Percentiles rank a stretch among this genome's conserved stretches.
phyloP scores from a whole-genome alignment of 2,329 filamentous ascomycete species.

The Beauveria brongniartii region DNA sequence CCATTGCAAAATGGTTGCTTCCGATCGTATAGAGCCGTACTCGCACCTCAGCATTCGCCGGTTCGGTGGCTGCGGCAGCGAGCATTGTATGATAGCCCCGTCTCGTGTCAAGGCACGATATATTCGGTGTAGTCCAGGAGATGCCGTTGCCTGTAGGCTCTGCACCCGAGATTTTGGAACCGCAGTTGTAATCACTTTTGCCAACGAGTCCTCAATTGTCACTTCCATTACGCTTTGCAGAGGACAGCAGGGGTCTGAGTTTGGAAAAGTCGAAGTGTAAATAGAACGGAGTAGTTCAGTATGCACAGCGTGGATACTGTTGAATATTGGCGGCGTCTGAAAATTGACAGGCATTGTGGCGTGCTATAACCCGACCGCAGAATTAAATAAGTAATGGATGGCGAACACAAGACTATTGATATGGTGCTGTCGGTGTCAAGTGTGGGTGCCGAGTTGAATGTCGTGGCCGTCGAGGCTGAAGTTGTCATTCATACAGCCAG shows the following conservation, averaged over 20 bases:
- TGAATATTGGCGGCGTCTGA: not conserved
- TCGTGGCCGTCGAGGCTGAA: not conserved
- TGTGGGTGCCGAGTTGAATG: not conserved
- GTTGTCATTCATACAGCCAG: not conserved
- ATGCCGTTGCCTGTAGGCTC: constrained; percentile 24
- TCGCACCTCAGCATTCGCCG: constrained; percentile 40
- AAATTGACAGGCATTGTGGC: not conserved
- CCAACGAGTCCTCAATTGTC: constrained; percentile 24
- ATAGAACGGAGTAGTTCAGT: not conserved
- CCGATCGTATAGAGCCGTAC: constrained; percentile 34
- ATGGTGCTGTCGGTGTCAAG: not conserved
- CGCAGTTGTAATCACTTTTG: constrained; percentile 26
- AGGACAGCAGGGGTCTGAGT: not conserved
- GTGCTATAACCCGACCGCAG: not conserved
- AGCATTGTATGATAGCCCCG: constrained; percentile 32
- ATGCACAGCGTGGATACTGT: not conserved
- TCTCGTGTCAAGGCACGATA: constrained; percentile 37
- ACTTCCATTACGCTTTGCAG: constrained; percentile 26
- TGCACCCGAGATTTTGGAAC: constrained; percentile 25
- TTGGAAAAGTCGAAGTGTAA: not conserved
- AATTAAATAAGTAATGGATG: not conserved
- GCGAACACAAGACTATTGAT: not conserved
- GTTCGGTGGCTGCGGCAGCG: constrained; percentile 33
- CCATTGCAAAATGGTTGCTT: constrained; percentile 39
- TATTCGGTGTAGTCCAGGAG: constrained; percentile 30